Conservation (phyloP, 179 eudicot species). For the Silene coronaria region DNA sequence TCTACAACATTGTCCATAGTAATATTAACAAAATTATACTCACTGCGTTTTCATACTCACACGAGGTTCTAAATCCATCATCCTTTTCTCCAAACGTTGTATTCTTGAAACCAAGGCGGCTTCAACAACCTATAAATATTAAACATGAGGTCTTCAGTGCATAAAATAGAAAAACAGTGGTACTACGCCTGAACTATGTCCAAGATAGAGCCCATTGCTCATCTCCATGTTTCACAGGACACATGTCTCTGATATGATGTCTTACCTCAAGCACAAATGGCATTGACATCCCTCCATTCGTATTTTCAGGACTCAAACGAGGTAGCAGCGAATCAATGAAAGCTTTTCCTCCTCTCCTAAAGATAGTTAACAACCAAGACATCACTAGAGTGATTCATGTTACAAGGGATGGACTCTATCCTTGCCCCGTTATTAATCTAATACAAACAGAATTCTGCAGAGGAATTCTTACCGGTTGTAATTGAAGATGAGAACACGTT, state of each 20-base stretch:
- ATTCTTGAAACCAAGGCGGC: constrained; percentile 89
- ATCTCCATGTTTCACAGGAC: not conserved
- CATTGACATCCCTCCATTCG: constrained; percentile 69
- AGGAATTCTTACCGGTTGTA: constrained; percentile 62
- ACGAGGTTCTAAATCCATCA: constrained; percentile 95
- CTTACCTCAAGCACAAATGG: constrained; percentile 90
- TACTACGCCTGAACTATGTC: not conserved
- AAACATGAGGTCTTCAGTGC: constrained; percentile 3
- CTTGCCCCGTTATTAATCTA: not conserved
- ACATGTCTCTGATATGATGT: not conserved
- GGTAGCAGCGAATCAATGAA: constrained; percentile 84
- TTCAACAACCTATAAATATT: constrained; percentile 69
- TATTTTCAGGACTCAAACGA: constrained; percentile 63
- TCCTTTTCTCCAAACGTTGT: constrained; percentile 67
- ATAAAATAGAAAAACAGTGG: not conserved
- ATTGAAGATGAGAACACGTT: constrained; percentile 78
- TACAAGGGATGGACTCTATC: not conserved
- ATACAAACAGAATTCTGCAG: not conserved
- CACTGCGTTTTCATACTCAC: constrained; percentile 81
- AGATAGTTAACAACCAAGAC: constrained; percentile 18
- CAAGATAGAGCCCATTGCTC: not conserved
- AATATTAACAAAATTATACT: constrained; percentile 33
- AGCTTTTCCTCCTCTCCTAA: constrained; percentile 87
- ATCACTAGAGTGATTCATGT: constrained; percentile 18
- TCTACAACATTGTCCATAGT: not conserved